These are phyloP conservation scores for Metschnikowia kunwiensis DNA, from an alignment of 805 yeast genomes.

Conservation along the genomic window DNA sequence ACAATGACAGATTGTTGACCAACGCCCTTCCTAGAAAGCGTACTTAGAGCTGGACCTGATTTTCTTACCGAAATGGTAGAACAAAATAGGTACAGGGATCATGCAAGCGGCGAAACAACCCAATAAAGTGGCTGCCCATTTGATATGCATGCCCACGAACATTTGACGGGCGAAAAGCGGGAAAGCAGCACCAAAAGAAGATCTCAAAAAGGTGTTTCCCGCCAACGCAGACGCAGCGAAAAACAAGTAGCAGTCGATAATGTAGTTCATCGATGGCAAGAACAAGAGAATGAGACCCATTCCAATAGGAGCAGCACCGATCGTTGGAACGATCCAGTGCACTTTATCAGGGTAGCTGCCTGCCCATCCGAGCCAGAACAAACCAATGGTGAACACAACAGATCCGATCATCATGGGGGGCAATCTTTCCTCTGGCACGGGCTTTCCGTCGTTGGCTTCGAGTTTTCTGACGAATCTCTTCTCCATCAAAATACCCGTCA, in stretches of 20 bases:
- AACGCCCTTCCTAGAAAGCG: slow-evolving; percentile 19
- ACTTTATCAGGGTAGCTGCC: slow-evolving; percentile 19
- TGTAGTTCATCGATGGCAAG: slow-evolving; percentile 65
- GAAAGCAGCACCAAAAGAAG: slow-evolving; percentile 60
- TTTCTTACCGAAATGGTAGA: slow-evolving; percentile 44
- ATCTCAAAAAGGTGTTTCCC: slow-evolving; percentile 62
- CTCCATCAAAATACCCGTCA: slow-evolving; percentile 53
- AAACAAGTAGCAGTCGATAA: slow-evolving; percentile 64
- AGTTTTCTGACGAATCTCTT: slow-evolving; percentile 47
- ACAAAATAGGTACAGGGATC: slow-evolving; percentile 67
- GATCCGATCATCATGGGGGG: slow-evolving; percentile 22
- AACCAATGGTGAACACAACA: slow-evolving; percentile 16
- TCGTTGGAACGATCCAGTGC: slow-evolving; percentile 50
- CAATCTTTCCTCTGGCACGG: slow-evolving; percentile 22
- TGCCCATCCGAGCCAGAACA: slow-evolving; percentile 23
- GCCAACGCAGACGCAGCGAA: slow-evolving; percentile 61
- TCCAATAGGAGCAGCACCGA: slow-evolving; percentile 60
- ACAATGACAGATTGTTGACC: no score
- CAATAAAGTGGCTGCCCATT: slow-evolving; percentile 76
- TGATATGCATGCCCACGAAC: slow-evolving; percentile 65
- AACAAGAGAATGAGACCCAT: slow-evolving; percentile 54
- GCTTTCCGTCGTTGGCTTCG: slow-evolving; percentile 19
- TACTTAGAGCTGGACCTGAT: slow-evolving; percentile 57
- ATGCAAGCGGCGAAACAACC: slow-evolving; percentile 58
- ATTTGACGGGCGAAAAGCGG: slow-evolving; percentile 70